Conservation (phyloP, 345 rosid genomes). For the Eucalyptus leucophloia region DNA sequence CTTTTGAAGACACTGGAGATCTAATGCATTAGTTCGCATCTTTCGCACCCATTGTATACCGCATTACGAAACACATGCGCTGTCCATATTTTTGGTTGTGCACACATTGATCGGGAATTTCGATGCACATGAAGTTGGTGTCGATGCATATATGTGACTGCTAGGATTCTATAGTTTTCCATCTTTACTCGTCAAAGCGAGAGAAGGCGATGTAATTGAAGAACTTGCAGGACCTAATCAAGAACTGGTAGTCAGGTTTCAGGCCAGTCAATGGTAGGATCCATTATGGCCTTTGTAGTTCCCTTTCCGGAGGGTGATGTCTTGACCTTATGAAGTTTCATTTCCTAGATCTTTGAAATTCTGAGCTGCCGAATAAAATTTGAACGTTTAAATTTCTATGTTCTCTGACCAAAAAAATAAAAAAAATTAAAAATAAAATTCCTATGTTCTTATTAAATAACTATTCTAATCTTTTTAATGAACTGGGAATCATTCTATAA, state of each 20-base stretch:
- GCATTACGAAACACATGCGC: background rate
- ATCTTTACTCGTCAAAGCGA: background rate
- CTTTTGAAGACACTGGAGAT: background rate
- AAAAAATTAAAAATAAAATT: too few relatives aligned
- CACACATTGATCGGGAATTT: background rate
- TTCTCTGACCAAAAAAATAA: too few relatives aligned
- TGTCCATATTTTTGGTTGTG: background rate
- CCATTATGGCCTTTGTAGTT: background rate
- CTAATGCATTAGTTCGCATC: too few relatives aligned
- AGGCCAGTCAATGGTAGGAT: background rate
- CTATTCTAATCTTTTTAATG: too few relatives aligned
- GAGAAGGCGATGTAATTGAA: background rate
- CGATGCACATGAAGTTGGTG: background rate
- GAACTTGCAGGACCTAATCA: background rate
- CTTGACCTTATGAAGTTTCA: background rate
- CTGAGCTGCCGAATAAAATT: background rate
- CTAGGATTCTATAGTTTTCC: background rate
- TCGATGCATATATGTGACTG: background rate
- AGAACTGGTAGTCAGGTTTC: background rate
- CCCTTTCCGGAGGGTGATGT: background rate
- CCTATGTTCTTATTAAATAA: too few relatives aligned
- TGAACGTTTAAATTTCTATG: background rate
- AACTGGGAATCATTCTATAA: too few relatives aligned
- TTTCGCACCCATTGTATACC: background rate
- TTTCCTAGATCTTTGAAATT: background rate